Evolutionary conservation across 176 grass and related monocot genomes (phyloP).

Genomic region (Oropetium thomaeum): DNA sequence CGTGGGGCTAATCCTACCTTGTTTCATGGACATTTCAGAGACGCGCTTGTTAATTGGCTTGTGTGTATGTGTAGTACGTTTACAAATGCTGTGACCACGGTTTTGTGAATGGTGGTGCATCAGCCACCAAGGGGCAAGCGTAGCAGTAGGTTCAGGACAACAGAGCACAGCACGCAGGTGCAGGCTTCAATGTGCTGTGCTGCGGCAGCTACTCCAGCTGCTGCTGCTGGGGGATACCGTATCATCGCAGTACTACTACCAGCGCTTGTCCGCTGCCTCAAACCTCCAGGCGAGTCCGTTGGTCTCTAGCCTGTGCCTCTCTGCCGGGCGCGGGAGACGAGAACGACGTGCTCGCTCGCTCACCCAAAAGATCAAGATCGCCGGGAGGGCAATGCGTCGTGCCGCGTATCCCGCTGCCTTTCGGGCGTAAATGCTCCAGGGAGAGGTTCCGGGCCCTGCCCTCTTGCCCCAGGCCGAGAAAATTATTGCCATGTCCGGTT

Average conservation of each 20-base stretch:
- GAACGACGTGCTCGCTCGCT: too few species aligned
- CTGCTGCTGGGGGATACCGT: background rate
- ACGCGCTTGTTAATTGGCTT: background rate
- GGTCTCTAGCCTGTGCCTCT: background rate
- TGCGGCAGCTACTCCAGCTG: background rate
- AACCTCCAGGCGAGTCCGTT: conserved; percentile 21
- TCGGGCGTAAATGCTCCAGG: background rate
- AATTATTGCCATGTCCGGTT: conserved; percentile 24
- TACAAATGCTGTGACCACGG: conserved; percentile 15
- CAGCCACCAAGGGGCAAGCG: background rate
- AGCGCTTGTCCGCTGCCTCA: background rate
- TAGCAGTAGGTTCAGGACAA: background rate
- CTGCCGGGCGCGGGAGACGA: background rate
- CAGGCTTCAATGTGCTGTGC: conserved; percentile 30
- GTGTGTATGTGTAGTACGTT: background rate
- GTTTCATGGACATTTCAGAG: too few species aligned
- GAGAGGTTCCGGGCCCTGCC: too few species aligned
- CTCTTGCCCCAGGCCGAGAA: background rate
- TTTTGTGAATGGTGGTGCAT: conserved; percentile 24
- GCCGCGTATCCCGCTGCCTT: background rate
- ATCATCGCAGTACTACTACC: conserved; percentile 21
- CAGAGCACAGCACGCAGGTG: background rate
- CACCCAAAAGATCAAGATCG: background rate
- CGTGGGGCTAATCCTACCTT: background rate
- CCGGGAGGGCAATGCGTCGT: background rate